Evolutionary conservation across 2,329 filamentous ascomycete genomes (phyloP), one percentile per base, ranked within the genome.

Genomic region (Lasiodiplodia sp.): DNA sequence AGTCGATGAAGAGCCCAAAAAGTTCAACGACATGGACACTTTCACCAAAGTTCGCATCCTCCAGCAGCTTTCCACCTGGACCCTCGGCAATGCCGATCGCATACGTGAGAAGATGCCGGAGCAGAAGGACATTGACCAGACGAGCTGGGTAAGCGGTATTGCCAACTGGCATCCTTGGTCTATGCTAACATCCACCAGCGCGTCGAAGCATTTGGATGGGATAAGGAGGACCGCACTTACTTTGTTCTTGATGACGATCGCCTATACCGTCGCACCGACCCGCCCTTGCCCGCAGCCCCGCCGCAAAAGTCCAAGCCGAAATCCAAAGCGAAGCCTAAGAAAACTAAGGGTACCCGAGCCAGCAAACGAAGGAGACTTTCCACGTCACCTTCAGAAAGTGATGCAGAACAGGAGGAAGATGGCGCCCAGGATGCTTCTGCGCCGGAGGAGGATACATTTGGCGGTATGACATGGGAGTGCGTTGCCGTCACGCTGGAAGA

Each of bases 211-310:
- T 90, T 91, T 71, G 96, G 96, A 11, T 98, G 93, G 89, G 96
- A 99, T 78, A 86, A 89, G 25, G 86, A 97, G 57, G 94, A 97
- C 72, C 90, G 93, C 47, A 90, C 90, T 44, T 97, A 98, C 77
- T 97, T 91, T 75, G 90, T 98, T 3, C 87, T 99, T 3, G 95
- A 98, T 74, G 96, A 99, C 78, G 96, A 97, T 74, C 88, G 96
- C 71, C 84, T 99, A 52, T 99, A 99, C 78, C 92, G 94, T 68
- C 86, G 91, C 70, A 93, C 92, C n/a, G 92, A 97, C 69, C 87
- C 91, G 31, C 88, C 89, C 0, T 84, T 87, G 2, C 86, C 88
- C 7, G 80, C 87, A 16, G 81, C 85, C 6, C 81, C 84, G n/a
- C 78, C 85, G 2, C 79, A 86, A 31, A 91, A 91, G 76, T 83